Conservation (phyloP, 345 rosid species). For the Kandelia obovata region DNA sequence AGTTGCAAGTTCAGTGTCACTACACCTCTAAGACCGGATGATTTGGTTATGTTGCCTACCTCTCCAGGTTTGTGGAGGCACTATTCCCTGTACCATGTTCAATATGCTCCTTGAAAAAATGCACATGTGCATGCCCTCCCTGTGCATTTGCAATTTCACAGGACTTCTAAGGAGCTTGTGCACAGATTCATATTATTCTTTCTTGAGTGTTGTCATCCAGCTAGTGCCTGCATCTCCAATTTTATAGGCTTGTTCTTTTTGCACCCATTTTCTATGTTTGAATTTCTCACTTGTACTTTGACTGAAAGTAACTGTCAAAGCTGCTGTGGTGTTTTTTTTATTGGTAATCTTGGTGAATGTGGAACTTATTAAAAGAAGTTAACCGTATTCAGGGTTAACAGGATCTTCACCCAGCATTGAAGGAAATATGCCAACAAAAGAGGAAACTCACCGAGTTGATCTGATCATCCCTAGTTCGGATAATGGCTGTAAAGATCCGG, state of each 20-base stretch:
- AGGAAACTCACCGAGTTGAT: slow-evolving; percentile 6
- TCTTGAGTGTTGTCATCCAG: no score
- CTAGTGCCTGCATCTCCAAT: no score
- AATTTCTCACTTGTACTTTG: no score
- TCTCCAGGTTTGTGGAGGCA: slow-evolving; percentile 28
- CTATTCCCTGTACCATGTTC: neutral
- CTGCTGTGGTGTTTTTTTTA: no score
- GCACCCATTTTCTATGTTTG: no score
- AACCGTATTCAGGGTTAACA: neutral
- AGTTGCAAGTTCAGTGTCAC: slow-evolving; percentile 23
- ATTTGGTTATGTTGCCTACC: slow-evolving; percentile 27
- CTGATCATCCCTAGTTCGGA: neutral
- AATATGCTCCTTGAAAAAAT: neutral
- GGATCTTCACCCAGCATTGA: slow-evolving; percentile 11
- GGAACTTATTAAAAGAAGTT: neutral
- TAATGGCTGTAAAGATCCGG: neutral
- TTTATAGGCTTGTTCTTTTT: no score
- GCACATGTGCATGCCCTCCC: no score
- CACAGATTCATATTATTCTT: neutral
- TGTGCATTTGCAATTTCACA: no score
- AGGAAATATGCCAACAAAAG: slow-evolving; percentile 10
- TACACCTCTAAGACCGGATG: slow-evolving; percentile 20
- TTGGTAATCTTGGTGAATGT: no score
- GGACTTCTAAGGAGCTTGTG: no score
- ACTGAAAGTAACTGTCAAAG: no score